Base-by-base conservation (phyloP, 1,284 basidiomycete species). In the Moniliella sp. region DNA sequence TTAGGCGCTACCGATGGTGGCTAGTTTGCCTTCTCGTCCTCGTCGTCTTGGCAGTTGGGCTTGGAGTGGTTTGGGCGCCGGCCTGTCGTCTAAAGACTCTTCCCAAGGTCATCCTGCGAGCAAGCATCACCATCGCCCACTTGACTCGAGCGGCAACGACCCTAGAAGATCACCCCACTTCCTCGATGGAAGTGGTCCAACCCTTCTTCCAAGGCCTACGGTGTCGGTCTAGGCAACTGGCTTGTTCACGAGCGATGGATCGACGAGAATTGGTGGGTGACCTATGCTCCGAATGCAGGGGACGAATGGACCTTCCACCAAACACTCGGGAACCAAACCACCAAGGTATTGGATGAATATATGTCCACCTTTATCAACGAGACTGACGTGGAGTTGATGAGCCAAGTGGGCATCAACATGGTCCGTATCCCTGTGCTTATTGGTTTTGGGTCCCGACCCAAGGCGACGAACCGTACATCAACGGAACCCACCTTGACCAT, bases 401-500 rank as follows among this genome's bases (percentile, higher is more conserved):
- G 43, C 31, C 36, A 33, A 25, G 34, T 39, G 21, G 60, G 60
- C 25, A 46, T 64, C 40, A 57, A 57, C 43, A 46, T 40, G 34
- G 28, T 64, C 16, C 59, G 63, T 11, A 57, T 64, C 23, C 61
- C 62, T 10, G 57, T 64, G 18, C 57, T 5, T 63, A 55, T 41
- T 57, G 54, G 54, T 43, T 48, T 19, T 55, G 53, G 25, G 54
- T 56, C 29, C 45, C 46, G 9, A 45, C 46, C 21, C 7, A 15
- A 15, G 38, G 41, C n/a, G 35, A 31, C 15, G 47, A 50, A 39
- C 53, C 48, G 2, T 56, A 50, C 34, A 18, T 38, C 12, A 47
- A 42, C 27, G 34, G 44, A 5, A 39, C 39, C 7, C 49, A 54
- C 30, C 33, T 39, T 4, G 43, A 47, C 28, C 48, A 49, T 33